Conservation (phyloP, 2,329 filamentous ascomycete genomes). For the Talaromyces sp. region DNA sequence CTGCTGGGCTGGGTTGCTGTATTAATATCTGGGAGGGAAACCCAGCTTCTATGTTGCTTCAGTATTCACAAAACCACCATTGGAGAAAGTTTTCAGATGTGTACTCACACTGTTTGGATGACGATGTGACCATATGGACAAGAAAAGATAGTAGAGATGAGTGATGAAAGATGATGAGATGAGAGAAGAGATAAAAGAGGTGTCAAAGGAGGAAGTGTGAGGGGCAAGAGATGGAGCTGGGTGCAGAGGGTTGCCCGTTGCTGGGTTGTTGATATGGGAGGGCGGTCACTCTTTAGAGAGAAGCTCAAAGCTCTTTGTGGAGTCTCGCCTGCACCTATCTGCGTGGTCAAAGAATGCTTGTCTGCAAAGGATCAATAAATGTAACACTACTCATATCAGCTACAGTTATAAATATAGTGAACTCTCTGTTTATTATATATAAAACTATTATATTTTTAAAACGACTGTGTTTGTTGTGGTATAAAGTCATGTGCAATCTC, state of each 20-base stretch:
- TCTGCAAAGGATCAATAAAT: neutral
- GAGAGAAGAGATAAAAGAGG: neutral
- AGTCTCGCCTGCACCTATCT: neutral
- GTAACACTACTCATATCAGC: neutral
- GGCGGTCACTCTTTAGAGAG: neutral
- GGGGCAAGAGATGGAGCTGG: neutral
- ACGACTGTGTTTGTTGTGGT: neutral
- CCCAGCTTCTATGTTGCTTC: neutral
- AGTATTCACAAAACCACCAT: neutral
- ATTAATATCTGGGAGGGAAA: neutral
- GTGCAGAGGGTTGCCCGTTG: neutral
- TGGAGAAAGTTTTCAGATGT: neutral
- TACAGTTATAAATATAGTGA: neutral
- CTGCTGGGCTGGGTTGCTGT: neutral
- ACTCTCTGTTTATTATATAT: neutral
- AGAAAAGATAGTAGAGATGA: neutral
- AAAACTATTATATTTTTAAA: neutral
- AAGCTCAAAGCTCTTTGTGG: neutral
- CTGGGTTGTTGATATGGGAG: neutral
- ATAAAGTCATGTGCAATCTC: neutral
- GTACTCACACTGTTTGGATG: neutral
- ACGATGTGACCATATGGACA: neutral
- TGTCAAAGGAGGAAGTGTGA: neutral
- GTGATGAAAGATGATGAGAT: neutral
- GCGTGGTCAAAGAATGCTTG: neutral